Evolutionary conservation across 495 filamentous ascomycete genomes (phyloP).

Genomic region (Glonium stellatum): DNA sequence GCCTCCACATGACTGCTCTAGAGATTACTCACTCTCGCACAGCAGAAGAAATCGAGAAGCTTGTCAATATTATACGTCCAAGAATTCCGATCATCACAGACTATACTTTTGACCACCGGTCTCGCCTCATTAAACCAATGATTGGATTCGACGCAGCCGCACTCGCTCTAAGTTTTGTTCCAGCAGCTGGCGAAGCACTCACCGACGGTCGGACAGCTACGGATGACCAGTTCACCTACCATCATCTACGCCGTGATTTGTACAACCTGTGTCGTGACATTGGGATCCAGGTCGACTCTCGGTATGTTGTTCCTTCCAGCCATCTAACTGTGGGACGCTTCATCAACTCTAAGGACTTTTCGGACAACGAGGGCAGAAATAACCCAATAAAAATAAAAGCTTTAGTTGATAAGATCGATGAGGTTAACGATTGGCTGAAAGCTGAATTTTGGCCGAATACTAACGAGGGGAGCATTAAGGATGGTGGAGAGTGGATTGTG

Average conservation of each 20-base stretch:
- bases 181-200: conserved; percentile 54
- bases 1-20: conserved; percentile 78
- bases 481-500: conserved; percentile 58
- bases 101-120: conserved; percentile 54
- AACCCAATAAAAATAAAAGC: conserved; percentile 44
- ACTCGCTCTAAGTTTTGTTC: conserved; percentile 78
- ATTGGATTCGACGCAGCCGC: conserved; percentile 79
- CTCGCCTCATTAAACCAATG: conserved; percentile 72
- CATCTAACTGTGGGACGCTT: conserved; percentile 85
- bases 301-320: conserved; percentile 80
- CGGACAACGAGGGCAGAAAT: conserved; percentile 23
- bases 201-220: conserved; percentile 28
- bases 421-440: conserved; percentile 66
- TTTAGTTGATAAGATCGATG: conserved; percentile 63
- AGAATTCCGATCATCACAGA: conserved; percentile 50
- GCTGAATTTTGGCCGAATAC: conserved; percentile 56
- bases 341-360: conserved; percentile 48
- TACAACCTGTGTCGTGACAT: conserved; percentile 51
- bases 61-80: conserved; percentile 49
- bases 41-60: conserved; percentile 49
- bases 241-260: conserved; percentile 78
- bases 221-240: conserved; percentile 69
- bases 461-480: conserved; percentile 39
- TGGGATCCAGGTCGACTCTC: conserved; percentile 56
- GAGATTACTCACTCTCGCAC: conserved; percentile 72